A percentile compares a stretch with the other conserved stretches of the same genome.
Conservation (phyloP, 345 rosid species). For the Cochlearia excelsa region DNA sequence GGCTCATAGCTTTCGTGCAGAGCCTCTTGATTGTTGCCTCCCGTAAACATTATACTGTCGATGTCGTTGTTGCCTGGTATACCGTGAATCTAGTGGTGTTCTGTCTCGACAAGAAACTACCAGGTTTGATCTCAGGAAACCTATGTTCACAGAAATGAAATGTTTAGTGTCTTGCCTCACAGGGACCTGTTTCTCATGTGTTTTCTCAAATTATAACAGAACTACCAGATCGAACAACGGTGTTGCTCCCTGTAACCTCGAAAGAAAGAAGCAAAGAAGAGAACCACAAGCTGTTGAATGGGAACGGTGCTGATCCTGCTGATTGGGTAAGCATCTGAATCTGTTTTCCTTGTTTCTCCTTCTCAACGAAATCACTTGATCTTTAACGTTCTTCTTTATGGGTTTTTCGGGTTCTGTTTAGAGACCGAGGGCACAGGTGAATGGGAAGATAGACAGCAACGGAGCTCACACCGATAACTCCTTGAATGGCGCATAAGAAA, state of each 20-base stretch:
- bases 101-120: constrained; percentile 93
- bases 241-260: constrained; percentile 67
- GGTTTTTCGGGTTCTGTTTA: constrained; percentile 26
- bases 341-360: constrained; percentile 1
- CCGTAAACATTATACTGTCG: constrained; percentile 96
- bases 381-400: neutral
- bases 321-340: constrained; percentile 59
- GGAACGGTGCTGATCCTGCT: constrained; percentile 75
- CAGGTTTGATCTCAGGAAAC: constrained; percentile 54
- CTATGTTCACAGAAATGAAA: constrained; percentile 1
- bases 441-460: constrained; percentile 75
- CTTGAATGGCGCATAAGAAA: constrained; percentile 66
- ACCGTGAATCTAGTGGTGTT: constrained; percentile 91
- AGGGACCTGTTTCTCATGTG: constrained; percentile 12
- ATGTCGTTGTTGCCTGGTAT: constrained; percentile 97
- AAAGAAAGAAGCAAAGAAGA: constrained; percentile 84
- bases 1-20: constrained; percentile 78
- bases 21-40: constrained; percentile 93
- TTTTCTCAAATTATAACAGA: constrained; percentile 47
- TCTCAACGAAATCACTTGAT: neutral
- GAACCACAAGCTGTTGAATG: constrained; percentile 91
- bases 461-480: constrained; percentile 55
- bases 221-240: constrained; percentile 64
- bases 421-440: constrained; percentile 79
- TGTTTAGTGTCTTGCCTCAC: neutral